Base-by-base conservation (phyloP, 352 stramenopile genomes). In the Phytopythium mirpurense region DNA sequence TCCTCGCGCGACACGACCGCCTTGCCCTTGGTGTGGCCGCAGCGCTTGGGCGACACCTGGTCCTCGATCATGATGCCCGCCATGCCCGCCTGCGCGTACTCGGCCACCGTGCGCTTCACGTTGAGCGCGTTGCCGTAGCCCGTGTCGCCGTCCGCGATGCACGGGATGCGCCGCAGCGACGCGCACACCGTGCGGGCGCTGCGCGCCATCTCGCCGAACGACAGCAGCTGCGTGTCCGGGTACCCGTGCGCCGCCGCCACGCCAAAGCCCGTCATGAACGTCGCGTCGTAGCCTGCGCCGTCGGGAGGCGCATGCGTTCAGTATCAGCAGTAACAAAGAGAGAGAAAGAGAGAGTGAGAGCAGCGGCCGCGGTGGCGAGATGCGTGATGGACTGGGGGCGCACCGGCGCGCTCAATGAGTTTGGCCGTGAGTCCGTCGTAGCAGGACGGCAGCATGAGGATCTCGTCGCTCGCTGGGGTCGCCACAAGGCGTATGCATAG, bases 21-120 rank as follows among this genome's bases (percentile, higher is more conserved):
- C 56, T 98, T 98, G 38, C 90, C 93, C 18, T 78, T 68, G 5
- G 94, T 96, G 66, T 98, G 93, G 47, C 91, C 90, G 62, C 91
- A 98, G 64, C 90, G 69, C 69, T 98, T 98, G 21, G 93, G 93
- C 16, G 83, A 52, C 23, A 97, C 74, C 68, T 98, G 91, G 72
- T 98, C 91, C 68, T 98, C 93, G 44, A 98, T 80, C 90, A 98
- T 93, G 43, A 98, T 96, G 21, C 88, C 90, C 14, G 83, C 91
- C 86, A 98, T 96, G 4, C 89, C 88, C 1, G 88, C 86, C 43
- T 86, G 77, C 1, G 82, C 90, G 68, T 97, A 98, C 2, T 81
- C 87, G 26, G 80, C 78, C 5, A 98, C 79, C 24, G 92, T 98
- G 37, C 90, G 74, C 63, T 97, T 97, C 23, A 96, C 84, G 67